phyloP scores from a whole-genome alignment of 345 rosid species.

The Triadica sebifera region DNA sequence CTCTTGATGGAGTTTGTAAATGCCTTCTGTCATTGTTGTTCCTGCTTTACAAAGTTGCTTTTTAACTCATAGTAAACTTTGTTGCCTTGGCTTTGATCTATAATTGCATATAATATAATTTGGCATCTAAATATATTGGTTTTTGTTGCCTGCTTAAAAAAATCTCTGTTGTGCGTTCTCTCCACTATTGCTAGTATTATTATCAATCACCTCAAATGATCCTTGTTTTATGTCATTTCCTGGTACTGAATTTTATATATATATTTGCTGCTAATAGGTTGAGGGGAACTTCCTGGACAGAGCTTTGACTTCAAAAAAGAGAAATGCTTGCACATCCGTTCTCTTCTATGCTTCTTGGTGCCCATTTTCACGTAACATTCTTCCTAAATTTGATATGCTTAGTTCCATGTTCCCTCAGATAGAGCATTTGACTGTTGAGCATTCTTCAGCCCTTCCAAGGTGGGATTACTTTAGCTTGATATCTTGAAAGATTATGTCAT shows the following conservation, averaged over 20 bases:
- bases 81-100: constrained; percentile 6
- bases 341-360: constrained; percentile 92
- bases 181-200: neutral
- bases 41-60: neutral
- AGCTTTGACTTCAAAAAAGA: constrained; percentile 44
- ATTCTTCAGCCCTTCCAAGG: constrained; percentile 76
- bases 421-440: constrained; percentile 63
- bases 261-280: constrained; percentile 39
- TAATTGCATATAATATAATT: neutral
- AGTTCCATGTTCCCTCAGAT: constrained; percentile 82
- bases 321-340: constrained; percentile 43
- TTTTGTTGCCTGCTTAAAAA: neutral
- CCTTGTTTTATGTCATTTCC: constrained; percentile 11
- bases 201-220: neutral
- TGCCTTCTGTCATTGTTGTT: too few relatives aligned
- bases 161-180: neutral
- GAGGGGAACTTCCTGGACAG: constrained; percentile 64
- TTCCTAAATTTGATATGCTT: constrained; percentile 53
- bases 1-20: too few relatives aligned
- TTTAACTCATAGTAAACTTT: neutral
- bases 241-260: neutral
- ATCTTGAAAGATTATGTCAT: constrained; percentile 10
- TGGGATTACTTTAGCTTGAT: constrained; percentile 29
- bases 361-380: constrained; percentile 55
- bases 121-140: neutral